Conservation (phyloP, 2,329 filamentous ascomycete species). For the Corynespora cassiicola region DNA sequence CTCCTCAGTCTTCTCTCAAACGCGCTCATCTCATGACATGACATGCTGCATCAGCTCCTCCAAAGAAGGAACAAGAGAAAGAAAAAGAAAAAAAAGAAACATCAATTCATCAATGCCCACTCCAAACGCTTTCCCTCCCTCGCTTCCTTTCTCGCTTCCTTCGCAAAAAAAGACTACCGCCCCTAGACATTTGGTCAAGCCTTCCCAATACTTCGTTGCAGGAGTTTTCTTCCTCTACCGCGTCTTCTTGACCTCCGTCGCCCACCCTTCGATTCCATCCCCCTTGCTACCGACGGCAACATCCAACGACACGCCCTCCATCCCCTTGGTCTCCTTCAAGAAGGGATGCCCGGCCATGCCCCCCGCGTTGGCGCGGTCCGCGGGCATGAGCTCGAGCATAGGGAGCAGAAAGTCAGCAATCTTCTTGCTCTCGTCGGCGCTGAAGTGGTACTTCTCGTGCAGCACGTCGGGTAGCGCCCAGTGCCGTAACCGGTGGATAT, state of each 20-base stretch:
- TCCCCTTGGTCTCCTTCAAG: conserved; percentile 84
- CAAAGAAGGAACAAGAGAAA: too few species aligned
- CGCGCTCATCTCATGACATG: too few species aligned
- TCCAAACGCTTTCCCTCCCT: too few species aligned
- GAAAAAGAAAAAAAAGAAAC: too few species aligned
- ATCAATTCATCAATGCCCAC: too few species aligned
- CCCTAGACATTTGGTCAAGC: too few species aligned
- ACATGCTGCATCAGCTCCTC: too few species aligned
- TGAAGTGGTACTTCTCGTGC: conserved; percentile 96
- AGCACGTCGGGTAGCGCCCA: conserved; percentile 95
- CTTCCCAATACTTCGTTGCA: too few species aligned
- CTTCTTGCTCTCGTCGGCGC: conserved; percentile 77
- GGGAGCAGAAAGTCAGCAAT: conserved; percentile 85
- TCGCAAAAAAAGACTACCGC: too few species aligned
- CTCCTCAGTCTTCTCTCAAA: too few species aligned
- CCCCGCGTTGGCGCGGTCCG: conserved; percentile 90
- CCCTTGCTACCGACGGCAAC: conserved; percentile 82
- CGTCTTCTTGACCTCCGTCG: conserved; percentile 77
- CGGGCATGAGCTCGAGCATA: conserved; percentile 88
- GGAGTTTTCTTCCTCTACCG: conserved; percentile 23
- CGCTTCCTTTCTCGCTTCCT: too few species aligned
- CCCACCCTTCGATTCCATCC: conserved; percentile 94
- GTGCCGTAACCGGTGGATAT: conserved; percentile 94
- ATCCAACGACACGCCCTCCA: conserved; percentile 79
- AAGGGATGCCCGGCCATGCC: conserved; percentile 90